phyloP scores from a whole-genome alignment of 2,329 filamentous ascomycete genomes.

The Colletotrichum plurivorum region DNA sequence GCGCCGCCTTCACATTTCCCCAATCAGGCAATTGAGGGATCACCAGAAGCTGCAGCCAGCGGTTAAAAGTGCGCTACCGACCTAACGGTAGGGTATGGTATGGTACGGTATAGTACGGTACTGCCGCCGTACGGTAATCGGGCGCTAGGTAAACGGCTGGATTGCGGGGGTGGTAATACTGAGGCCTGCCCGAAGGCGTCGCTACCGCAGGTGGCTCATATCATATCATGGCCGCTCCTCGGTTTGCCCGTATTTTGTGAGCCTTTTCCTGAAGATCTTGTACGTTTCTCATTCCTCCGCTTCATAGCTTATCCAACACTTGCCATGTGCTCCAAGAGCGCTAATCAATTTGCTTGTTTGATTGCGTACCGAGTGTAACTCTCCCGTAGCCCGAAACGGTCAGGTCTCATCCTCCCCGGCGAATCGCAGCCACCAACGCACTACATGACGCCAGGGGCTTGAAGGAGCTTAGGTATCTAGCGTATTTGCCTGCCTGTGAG shows the following conservation, averaged over 20 bases:
- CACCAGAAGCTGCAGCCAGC: neutral
- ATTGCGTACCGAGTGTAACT: too few species aligned
- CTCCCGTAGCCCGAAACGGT: neutral
- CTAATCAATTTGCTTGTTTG: too few species aligned
- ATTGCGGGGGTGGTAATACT: neutral
- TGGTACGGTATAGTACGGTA: neutral
- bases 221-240: too few species aligned
- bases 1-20: conserved; percentile 1
- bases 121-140: too few species aligned
- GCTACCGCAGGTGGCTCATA: too few species aligned
- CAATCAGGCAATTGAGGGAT: conserved; percentile 2
- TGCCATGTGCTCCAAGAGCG: too few species aligned
- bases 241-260: neutral
- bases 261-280: neutral
- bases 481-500: too few species aligned
- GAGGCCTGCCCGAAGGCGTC: too few species aligned
- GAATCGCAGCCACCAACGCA: neutral
- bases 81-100: neutral
- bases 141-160: neutral
- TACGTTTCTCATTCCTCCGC: neutral
- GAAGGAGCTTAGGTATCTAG: neutral
- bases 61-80: neutral
- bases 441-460: neutral
- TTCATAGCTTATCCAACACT: neutral
- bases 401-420: neutral